A percentile compares a stretch with the other conserved stretches of the same genome.
Conservation (phyloP, 768 basidiomycete genomes). For the Boletus subcaerulescens region DNA sequence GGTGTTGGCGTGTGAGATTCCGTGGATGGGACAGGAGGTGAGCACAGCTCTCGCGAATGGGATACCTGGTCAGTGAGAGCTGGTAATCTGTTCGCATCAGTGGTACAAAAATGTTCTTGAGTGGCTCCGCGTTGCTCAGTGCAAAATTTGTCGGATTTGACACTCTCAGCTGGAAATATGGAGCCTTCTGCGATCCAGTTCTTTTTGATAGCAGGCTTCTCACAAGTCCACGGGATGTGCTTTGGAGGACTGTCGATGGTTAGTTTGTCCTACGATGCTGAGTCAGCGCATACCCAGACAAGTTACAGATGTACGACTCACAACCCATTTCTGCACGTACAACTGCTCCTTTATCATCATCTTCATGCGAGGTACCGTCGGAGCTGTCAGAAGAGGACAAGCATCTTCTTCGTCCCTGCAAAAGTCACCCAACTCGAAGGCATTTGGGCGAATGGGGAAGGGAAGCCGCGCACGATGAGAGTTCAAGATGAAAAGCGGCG, state of each 20-base stretch:
- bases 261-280: conserved; percentile 17
- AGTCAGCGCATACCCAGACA: conserved; percentile 6
- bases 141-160: conserved; percentile 5
- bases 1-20: not conserved
- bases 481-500: conserved; percentile 28
- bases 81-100: not conserved
- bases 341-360: conserved; percentile 34
- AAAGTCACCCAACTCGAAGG: conserved; percentile 19
- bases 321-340: conserved; percentile 34
- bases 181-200: conserved; percentile 33
- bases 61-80: not conserved
- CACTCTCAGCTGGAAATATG: conserved; percentile 22
- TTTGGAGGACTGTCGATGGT: conserved; percentile 21
- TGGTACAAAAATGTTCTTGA: not conserved
- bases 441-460: conserved; percentile 21
- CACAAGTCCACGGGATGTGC: conserved; percentile 31
- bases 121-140: not conserved
- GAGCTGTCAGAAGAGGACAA: conserved; percentile 24
- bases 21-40: not conserved
- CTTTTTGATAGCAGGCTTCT: conserved; percentile 16
- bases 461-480: conserved; percentile 22
- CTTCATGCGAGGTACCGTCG: conserved; percentile 37
- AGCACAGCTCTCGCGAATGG: not conserved
- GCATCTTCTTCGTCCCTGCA: conserved; percentile 16
- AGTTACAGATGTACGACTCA: conserved; percentile 18